Evolutionary conservation across 306 rosid species (phyloP).

Genomic region (Clitoria ternatea): DNA sequence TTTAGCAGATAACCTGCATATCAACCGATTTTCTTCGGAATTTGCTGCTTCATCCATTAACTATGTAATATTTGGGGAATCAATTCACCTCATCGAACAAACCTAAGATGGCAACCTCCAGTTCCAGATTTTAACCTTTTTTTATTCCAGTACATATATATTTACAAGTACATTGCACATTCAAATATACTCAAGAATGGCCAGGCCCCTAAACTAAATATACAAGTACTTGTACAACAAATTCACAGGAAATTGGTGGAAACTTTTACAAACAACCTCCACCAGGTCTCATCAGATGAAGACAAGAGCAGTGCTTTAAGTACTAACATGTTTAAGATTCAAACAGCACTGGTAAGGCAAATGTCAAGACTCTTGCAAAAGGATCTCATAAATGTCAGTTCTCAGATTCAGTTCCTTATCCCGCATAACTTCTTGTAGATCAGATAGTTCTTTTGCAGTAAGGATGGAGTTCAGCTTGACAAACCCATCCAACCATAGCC

Average conservation of each 20-base stretch:
- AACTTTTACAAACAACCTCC: background rate
- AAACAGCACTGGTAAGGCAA: background rate
- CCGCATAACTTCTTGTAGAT: conserved; percentile 97
- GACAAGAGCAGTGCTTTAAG: background rate
- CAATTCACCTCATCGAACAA: background rate
- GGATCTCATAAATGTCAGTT: conserved; percentile 93
- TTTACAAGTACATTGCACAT: conserved; percentile 6
- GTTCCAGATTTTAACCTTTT: background rate
- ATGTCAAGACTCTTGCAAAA: conserved; percentile 58
- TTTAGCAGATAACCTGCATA: background rate
- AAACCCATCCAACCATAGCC: conserved; percentile 92
- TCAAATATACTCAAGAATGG: conserved; percentile 1
- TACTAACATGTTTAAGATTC: background rate
- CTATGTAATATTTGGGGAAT: background rate
- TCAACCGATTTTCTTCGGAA: background rate
- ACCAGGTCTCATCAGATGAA: background rate
- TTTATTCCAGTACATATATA: background rate
- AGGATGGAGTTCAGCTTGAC: conserved; percentile 59
- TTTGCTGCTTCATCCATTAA: background rate
- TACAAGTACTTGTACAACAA: conserved; percentile 10
- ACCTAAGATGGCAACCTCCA: background rate
- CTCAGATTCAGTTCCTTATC: conserved; percentile 92
- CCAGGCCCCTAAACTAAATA: conserved; percentile 11
- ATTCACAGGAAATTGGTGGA: background rate
- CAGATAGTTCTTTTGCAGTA: conserved; percentile 82